A percentile compares a stretch with the other conserved stretches of the same genome.
phyloP scores from a whole-genome alignment of 371 early-diverging fungal genomes.

The Haplosporangium sp. region DNA sequence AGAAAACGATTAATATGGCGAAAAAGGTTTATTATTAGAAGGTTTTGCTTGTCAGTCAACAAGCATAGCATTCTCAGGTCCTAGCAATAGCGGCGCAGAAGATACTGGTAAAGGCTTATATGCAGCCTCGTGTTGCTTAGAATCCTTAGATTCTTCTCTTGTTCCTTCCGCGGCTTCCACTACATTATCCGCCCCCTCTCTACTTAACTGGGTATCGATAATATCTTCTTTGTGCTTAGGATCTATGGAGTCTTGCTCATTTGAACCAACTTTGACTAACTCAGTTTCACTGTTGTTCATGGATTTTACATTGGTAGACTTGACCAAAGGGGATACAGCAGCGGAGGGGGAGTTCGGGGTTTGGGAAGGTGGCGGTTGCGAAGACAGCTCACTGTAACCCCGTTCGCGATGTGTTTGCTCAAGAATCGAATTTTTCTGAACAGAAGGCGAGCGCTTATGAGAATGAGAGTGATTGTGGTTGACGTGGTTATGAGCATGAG shows the following conservation, averaged over 20 bases:
- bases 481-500: neutral
- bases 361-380: neutral
- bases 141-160: neutral
- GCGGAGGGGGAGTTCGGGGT: neutral
- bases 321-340: neutral
- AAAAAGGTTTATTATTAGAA: neutral
- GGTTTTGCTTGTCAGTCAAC: constrained; percentile 5
- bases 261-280: neutral
- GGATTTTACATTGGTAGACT: neutral
- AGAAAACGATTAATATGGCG: neutral
- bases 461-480: neutral
- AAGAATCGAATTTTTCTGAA: neutral
- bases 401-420: constrained; percentile 3
- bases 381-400: neutral
- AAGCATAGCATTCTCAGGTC: constrained; percentile 4
- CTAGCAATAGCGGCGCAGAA: neutral
- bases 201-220: neutral
- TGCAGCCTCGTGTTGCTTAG: neutral
- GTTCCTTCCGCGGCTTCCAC: neutral
- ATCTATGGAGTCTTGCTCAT: neutral
- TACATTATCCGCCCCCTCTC: neutral
- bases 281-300: neutral
- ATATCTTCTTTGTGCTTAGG: neutral
- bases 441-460: neutral
- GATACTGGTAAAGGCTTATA: neutral